Percentiles rank a stretch among this genome's conserved stretches.
Evolutionary conservation across 192 early-diverging fungal genomes (phyloP).

Genomic region (Ramicandelaber brevisporus): DNA sequence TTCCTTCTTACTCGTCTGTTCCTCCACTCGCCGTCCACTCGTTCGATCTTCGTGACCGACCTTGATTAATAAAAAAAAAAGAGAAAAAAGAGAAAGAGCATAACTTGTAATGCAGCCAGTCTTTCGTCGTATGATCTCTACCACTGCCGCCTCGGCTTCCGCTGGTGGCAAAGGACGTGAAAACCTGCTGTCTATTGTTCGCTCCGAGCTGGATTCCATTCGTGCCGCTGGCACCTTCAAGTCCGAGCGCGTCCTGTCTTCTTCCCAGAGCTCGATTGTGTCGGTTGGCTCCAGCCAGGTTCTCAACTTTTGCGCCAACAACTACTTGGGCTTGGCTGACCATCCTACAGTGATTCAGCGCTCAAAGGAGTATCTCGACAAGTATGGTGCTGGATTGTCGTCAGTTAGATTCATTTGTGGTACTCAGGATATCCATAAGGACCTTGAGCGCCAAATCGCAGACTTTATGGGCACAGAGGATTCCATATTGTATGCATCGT

Average conservation of each 20-base stretch:
- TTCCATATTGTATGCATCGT: conserved; percentile 39
- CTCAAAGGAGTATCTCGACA: conserved; percentile 20
- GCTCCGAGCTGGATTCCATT: conserved; percentile 26
- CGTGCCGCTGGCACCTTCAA: conserved; percentile 35
- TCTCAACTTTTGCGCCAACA: conserved; percentile 47
- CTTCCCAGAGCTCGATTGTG: conserved; percentile 25
- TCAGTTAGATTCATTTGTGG: conserved; percentile 49
- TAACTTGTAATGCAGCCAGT: too few species aligned
- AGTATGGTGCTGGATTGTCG: conserved; percentile 32
- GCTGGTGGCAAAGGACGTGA: too few species aligned
- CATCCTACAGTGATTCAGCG: conserved; percentile 23
- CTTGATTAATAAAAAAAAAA: too few species aligned
- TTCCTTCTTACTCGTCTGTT: too few species aligned
- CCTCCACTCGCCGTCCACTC: too few species aligned
- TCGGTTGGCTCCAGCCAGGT: conserved; percentile 14
- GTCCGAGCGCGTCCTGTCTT: conserved; percentile 29
- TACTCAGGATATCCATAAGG: conserved; percentile 40
- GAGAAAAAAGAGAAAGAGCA: too few species aligned
- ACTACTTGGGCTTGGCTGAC: conserved; percentile 37
- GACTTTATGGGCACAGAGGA: conserved; percentile 27
- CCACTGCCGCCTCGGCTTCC: too few species aligned
- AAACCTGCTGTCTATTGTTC: too few species aligned
- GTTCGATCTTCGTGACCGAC: too few species aligned
- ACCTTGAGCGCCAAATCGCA: conserved; percentile 25
- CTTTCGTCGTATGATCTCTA: too few species aligned